phyloP scores from a whole-genome alignment of 2,329 filamentous ascomycete genomes.

The Chrysosporium queenslandicum region DNA sequence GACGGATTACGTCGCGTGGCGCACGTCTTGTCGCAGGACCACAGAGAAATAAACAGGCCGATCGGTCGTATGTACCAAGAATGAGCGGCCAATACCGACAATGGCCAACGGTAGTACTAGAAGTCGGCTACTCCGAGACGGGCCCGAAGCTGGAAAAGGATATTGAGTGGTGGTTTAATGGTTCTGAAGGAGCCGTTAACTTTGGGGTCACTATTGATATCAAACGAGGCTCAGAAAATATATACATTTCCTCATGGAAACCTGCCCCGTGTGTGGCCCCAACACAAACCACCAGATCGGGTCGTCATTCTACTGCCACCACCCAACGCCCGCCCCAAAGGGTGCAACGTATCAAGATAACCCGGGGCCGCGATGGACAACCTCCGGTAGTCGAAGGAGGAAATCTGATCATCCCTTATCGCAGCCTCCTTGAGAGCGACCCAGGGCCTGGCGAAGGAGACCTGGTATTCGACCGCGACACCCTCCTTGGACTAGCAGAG shows the following conservation, averaged over 20 bases:
- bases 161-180: constrained; percentile 10
- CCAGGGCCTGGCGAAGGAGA: constrained; percentile 5
- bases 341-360: constrained; percentile 9
- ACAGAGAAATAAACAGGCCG: too few species aligned
- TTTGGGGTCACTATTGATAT: constrained; percentile 10
- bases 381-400: neutral
- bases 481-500: constrained; percentile 4
- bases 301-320: too few species aligned
- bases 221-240: constrained; percentile 5
- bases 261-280: neutral
- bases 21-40: too few species aligned
- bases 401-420: constrained; percentile 1
- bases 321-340: too few species aligned
- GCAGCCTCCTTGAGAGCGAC: neutral
- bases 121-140: constrained; percentile 8
- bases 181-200: neutral
- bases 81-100: too few species aligned
- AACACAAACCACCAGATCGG: too few species aligned
- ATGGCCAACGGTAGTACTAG: constrained; percentile 11
- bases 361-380: neutral
- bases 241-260: constrained; percentile 12
- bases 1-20: too few species aligned
- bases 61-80: too few species aligned
- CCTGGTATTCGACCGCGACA: constrained; percentile 7
- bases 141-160: constrained; percentile 2